Base-by-base conservation (phyloP, 1,139 yeast species). In the Taiozyma onychis region DNA sequence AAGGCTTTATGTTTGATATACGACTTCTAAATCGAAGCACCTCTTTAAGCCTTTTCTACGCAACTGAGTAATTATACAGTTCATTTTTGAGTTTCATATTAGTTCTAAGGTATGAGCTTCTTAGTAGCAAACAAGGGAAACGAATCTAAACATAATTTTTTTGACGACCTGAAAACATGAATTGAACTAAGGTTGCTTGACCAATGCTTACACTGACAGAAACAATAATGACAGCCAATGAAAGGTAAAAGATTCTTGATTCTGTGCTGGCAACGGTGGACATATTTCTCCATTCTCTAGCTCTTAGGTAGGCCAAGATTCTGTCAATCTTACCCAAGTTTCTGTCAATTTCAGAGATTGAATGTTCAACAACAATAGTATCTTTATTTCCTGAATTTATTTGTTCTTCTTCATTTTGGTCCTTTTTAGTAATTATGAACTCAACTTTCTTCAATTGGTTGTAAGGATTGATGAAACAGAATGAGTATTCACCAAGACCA, bases 221-320 rank as follows among this genome's bases (percentile, higher is more conserved):
- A 63, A 81, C 73, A 48, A 77, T 67, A 56, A 83, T 83, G 61
- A 80, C 84, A 53, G 78, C 69, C 50, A 82, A 71, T 35, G 87
- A 80, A 56, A 83, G 74, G 73, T 81, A 82, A 61, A 80, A 81
- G 53, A 82, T 74, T 69, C 88, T 76, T 30, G 81, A 74, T 61
- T 80, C 83, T 35, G 88, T 83, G 41, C 85, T 79, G 63, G 72
- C 74, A 52, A 83, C 88, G 44, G 88, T 83, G 50, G 83, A 84
- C 74, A 81, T 83, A 67, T 83, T 83, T 74, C 88, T 77, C 77
- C 81, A 81, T 68, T 82, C 85, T 73, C 88, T 80, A 22, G 88
- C 85, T 68, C 82, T 81, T 66, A 83, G 74, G 63, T 82, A 81
- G 62, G 80, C 81, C 69, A 82, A 73, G 48, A 82, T 73, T 64